Evolutionary conservation across 495 filamentous ascomycete species (phyloP), one percentile per base, ranked within the genome.

Genomic region (Lepraria neglecta): DNA sequence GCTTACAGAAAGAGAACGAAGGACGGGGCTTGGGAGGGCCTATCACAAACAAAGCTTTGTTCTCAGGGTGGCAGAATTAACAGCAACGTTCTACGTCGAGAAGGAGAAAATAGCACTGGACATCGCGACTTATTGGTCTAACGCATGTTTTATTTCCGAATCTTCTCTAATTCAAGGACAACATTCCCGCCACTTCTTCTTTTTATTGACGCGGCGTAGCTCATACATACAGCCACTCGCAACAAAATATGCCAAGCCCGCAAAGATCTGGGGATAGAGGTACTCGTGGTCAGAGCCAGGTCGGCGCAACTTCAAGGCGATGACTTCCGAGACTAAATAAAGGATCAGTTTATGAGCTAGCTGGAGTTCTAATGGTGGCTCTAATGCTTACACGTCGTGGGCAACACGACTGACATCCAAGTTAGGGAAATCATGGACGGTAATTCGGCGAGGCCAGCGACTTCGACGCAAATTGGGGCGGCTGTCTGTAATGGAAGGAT

Each of bases 351-450:
- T 33, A 21, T 33, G 7, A 14, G 14, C 4, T 10, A 27, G 3
- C 28, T 38, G n/a, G 17, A 44, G 6, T 47, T 7, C 9, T 3
- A 9, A 33, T 43, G 15, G n/a, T 3, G 5, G 40, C 2, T 17
- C 65, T 53, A 15, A n/a, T 30, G 21, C 63, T 33, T 46, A 67
- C 64, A 74, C 45, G 82, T 86, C 6, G 79, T 76, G 0, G 87
- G 88, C 6, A 87, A 64, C 15, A 83, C 78, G 31, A 90, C 70
- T 7, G 82, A 69, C 24, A 90, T 62, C 87, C 87, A 91, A 5
- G 82, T 75, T 10, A 90, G 75, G 11, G 79, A 83, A 38, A 90
- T 69, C 3, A 77, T 79, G 30, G 83, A 76, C 6, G 83, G 83
- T 17, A 89, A 72, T 31, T 84, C 67, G 58, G 75, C 65, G 0